Conservation (phyloP, 106 monocot species). For the Apostasia ramifera region DNA sequence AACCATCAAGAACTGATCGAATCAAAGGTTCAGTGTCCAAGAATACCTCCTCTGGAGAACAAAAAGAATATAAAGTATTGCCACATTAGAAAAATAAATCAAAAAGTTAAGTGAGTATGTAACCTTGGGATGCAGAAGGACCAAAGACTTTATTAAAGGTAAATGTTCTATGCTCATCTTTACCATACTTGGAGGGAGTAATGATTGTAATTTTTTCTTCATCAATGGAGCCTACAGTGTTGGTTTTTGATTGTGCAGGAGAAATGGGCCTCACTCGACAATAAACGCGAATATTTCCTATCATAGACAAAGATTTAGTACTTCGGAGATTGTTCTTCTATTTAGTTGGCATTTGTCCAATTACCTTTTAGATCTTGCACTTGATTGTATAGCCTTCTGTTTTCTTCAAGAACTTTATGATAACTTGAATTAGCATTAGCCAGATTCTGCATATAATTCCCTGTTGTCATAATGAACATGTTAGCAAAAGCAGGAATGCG, state of each 20-base stretch:
- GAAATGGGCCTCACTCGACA: constrained; percentile 90
- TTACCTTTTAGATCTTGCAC: constrained; percentile 95
- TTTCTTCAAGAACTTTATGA: constrained; percentile 86
- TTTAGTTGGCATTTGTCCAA: neutral
- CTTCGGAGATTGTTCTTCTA: neutral
- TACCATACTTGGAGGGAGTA: constrained; percentile 69
- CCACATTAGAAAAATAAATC: neutral
- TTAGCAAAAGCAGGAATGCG: neutral
- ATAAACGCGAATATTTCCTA: constrained; percentile 93
- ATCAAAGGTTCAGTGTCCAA: constrained; percentile 85
- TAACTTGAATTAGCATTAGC: constrained; percentile 79
- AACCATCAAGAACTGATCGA: constrained; percentile 95
- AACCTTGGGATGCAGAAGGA: constrained; percentile 82
- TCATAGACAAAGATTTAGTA: neutral
- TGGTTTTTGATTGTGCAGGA: constrained; percentile 52
- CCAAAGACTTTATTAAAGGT: constrained; percentile 92
- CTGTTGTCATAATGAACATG: constrained; percentile 15
- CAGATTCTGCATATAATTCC: constrained; percentile 53
- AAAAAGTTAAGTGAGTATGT: neutral
- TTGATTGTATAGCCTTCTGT: constrained; percentile 85
- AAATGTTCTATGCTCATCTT: constrained; percentile 63
- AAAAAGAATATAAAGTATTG: neutral
- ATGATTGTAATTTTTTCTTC: constrained; percentile 69
- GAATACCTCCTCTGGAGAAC: constrained; percentile 79
- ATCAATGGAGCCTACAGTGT: constrained; percentile 62